Conservation (phyloP, 208 protist genomes). For the Trypanosomatidae sp. region DNA sequence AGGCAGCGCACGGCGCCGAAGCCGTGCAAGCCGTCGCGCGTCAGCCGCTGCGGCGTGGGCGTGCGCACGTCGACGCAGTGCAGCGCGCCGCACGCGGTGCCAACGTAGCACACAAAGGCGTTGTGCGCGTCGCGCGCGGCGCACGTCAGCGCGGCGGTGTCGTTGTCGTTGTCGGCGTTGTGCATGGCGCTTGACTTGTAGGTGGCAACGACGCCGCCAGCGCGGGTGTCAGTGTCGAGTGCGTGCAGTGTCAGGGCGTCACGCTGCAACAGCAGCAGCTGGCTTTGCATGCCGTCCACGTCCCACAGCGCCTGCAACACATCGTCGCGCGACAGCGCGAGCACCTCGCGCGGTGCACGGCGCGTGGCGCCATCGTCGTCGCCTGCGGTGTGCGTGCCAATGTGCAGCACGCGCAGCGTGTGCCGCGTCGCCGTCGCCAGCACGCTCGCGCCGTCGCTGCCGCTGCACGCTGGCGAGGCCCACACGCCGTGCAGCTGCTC, state of each 20-base stretch:
- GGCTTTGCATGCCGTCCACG: slow-evolving; percentile 64
- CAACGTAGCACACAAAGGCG: slow-evolving; percentile 28
- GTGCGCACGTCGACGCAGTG: slow-evolving; percentile 42
- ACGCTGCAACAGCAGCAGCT: slow-evolving; percentile 14
- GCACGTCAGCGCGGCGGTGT: slow-evolving; percentile 9
- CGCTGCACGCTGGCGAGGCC: slow-evolving; percentile 37
- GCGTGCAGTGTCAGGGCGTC: too few relatives aligned
- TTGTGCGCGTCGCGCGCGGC: slow-evolving; percentile 68
- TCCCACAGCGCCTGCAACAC: slow-evolving; percentile 60
- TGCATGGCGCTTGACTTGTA: too few relatives aligned
- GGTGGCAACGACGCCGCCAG: too few relatives aligned
- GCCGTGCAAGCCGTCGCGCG: slow-evolving; percentile 23
- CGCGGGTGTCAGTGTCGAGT: too few relatives aligned
- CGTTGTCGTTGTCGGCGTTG: slow-evolving; percentile 13
- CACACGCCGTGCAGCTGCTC: slow-evolving; percentile 44
- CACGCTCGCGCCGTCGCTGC: slow-evolving; percentile 19
- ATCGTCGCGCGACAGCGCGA: slow-evolving; percentile 4
- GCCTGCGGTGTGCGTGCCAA: too few relatives aligned
- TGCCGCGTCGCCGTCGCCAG: slow-evolving; percentile 17
- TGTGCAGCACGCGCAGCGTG: slow-evolving; percentile 13
- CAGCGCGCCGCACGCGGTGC: slow-evolving; percentile 23
- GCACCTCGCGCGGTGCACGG: too few relatives aligned
- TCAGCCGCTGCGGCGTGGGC: slow-evolving; percentile 8
- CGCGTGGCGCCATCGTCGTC: too few relatives aligned
- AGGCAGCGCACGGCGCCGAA: slow-evolving; percentile 31